phyloP scores from a whole-genome alignment of 2,329 filamentous ascomycete species.

The Fusarium sp. region DNA sequence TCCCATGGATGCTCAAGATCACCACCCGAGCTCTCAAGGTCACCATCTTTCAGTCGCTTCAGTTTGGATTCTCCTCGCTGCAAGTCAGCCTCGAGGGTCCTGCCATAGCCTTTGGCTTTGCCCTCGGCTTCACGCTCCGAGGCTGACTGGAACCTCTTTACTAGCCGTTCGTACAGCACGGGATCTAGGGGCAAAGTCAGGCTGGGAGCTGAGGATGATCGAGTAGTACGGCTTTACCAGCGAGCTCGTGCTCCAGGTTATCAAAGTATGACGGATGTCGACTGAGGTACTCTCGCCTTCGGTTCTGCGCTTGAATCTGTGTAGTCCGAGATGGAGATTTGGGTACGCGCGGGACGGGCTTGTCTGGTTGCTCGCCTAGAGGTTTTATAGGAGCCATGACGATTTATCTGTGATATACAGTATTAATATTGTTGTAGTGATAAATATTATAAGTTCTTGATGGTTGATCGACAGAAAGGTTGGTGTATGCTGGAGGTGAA shows the following conservation, averaged over 20 bases:
- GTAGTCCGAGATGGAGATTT: constrained; percentile 54
- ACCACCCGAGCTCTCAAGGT: background rate
- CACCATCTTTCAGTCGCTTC: constrained; percentile 55
- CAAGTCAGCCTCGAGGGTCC: constrained; percentile 80
- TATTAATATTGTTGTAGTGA: background rate
- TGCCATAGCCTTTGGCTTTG: constrained; percentile 79
- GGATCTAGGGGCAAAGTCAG: constrained; percentile 65
- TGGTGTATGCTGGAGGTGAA: background rate
- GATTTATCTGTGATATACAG: background rate
- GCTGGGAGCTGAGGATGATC: background rate
- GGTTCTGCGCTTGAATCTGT: constrained; percentile 74
- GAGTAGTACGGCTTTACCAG: constrained; percentile 49
- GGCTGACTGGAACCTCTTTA: constrained; percentile 79
- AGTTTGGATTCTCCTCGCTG: constrained; percentile 80
- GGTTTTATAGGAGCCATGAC: constrained; percentile 30
- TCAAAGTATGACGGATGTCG: constrained; percentile 77
- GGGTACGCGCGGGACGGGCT: constrained; percentile 56
- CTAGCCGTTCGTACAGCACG: constrained; percentile 81
- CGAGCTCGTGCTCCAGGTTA: constrained; percentile 64
- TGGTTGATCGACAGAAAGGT: background rate
- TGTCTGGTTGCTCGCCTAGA: constrained; percentile 34
- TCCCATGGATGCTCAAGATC: constrained; percentile 53
- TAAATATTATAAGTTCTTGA: background rate
- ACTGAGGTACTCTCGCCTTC: constrained; percentile 79
- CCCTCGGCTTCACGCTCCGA: constrained; percentile 79